Base-by-base conservation (phyloP, 257 asterid genomes). In the Pogostemon cablin region DNA sequence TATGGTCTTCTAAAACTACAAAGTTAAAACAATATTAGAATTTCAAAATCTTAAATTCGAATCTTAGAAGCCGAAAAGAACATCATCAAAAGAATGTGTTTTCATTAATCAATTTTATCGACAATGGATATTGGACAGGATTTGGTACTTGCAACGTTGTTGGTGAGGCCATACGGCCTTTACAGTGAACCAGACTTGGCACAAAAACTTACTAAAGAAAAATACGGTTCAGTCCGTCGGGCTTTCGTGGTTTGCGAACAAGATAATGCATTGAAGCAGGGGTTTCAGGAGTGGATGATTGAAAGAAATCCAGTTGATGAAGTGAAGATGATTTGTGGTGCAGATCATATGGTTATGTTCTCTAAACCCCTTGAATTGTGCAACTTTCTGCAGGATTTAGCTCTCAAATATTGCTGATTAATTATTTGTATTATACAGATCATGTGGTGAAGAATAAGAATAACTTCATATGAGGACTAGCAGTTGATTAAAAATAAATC, bases 311-410 rank as follows among this genome's bases (percentile, higher is more conserved):
- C 83, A 5, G 41, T 78, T 1, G 70, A 78, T 40, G 88, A 76
- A 46, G 84, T 80, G 39, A 73, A 73, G 32, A 2, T 68, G 35
- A 80, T 86, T 17, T 9, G 1, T 55, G 67, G 77, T 25, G 73
- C 91, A 3, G 86, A 81, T 78, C 87, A 83, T 42, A 81, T 86
- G 88, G 74, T 60, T 15, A 82, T 82, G 84, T 62, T 85, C 54
- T 80, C 85, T 4, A 79, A 78, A 75, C 49, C 81, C 17, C 47
- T 9, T 3, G 80, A 79, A 11, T 9, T 84, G 10, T 79, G 73
- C 60, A 68, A 55, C 40, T 77, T 46, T 66, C 61, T 86, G 61
- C 63, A 57, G 38, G 63, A 62, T 32, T 40, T 81, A 3, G 71
- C 70, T 48, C 3, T 1, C 10, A 58, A 25, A n/a, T 74, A 49